A percentile compares a stretch with the other conserved stretches of the same genome.
These are phyloP conservation scores for Linnemannia zychae DNA, from an alignment of 192 early-diverging fungal species.

Conservation along the genomic window DNA sequence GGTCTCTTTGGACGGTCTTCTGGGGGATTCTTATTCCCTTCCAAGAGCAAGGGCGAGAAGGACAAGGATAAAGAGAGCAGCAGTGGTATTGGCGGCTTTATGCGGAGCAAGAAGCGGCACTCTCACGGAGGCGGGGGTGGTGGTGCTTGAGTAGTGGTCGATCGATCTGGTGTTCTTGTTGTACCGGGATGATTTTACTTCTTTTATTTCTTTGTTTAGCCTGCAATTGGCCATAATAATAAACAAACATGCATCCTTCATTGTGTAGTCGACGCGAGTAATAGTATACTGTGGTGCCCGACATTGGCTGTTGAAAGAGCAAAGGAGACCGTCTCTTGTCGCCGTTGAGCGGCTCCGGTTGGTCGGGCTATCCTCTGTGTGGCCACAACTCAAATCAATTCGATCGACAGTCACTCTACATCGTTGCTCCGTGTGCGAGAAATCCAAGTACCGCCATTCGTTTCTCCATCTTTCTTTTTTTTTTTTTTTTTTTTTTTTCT, in stretches of 20 bases:
- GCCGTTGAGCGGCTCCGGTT: background rate
- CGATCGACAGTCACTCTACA: background rate
- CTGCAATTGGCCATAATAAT: background rate
- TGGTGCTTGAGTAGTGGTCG: background rate
- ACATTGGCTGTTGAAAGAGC: background rate
- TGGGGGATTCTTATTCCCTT: slow-evolving; percentile 29
- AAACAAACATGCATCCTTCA: background rate
- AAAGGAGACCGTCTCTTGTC: background rate
- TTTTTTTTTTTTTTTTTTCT: no score
- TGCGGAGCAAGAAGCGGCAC: slow-evolving; percentile 24
- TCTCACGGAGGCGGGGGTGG: slow-evolving; percentile 22
- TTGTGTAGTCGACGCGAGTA: background rate
- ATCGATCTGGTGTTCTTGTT: no score
- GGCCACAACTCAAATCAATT: background rate
- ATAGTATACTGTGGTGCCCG: background rate
- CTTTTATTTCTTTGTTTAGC: background rate
- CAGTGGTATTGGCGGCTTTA: slow-evolving; percentile 8
- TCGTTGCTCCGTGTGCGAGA: background rate
- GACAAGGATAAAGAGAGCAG: slow-evolving; percentile 23
- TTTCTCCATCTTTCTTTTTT: background rate
- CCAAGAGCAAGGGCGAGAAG: slow-evolving; percentile 27
- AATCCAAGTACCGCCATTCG: background rate
- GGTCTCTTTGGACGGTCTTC: slow-evolving; percentile 19
- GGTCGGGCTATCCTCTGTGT: slow-evolving; percentile 27
- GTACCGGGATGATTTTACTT: no score